Conservation (phyloP, 805 yeast species). For the Starmerella cellae region DNA sequence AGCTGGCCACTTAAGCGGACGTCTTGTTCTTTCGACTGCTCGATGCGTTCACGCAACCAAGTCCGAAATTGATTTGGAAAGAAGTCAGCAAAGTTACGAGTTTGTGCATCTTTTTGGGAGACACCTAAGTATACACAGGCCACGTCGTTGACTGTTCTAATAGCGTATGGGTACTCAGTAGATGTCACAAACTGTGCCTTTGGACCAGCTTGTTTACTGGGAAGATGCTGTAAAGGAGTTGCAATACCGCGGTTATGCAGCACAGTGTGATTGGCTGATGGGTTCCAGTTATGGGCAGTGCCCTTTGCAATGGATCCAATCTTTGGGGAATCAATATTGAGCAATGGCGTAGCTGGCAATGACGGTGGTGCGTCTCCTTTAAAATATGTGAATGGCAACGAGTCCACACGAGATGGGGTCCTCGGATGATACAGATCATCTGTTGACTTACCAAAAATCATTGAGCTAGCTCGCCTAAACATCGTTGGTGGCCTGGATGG, state of each 20-base stretch:
- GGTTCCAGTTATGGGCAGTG: too few relatives aligned
- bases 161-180: conserved; percentile 58
- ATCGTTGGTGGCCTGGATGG: conserved; percentile 8
- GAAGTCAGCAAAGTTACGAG: conserved; percentile 58
- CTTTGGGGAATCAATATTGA: too few relatives aligned
- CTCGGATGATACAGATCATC: background rate
- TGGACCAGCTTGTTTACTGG: conserved; percentile 50
- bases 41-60: conserved; percentile 3
- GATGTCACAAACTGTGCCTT: conserved; percentile 80
- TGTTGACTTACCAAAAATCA: conserved; percentile 7
- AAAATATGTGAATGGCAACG: too few relatives aligned
- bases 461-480: conserved; percentile 12
- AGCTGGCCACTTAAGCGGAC: conserved; percentile 10
- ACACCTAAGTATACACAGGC: conserved; percentile 82
- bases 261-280: too few relatives aligned
- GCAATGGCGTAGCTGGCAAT: too few relatives aligned
- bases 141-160: conserved; percentile 76
- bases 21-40: background rate
- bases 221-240: conserved; percentile 40
- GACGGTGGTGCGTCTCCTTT: too few relatives aligned
- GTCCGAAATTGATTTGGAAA: conserved; percentile 21
- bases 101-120: conserved; percentile 46
- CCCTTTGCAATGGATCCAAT: too few relatives aligned
- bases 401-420: background rate
- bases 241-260: conserved; percentile 20